These are phyloP conservation scores for Lactarius deliciosus DNA, from an alignment of 768 basidiomycete species.

Conservation along the genomic window DNA sequence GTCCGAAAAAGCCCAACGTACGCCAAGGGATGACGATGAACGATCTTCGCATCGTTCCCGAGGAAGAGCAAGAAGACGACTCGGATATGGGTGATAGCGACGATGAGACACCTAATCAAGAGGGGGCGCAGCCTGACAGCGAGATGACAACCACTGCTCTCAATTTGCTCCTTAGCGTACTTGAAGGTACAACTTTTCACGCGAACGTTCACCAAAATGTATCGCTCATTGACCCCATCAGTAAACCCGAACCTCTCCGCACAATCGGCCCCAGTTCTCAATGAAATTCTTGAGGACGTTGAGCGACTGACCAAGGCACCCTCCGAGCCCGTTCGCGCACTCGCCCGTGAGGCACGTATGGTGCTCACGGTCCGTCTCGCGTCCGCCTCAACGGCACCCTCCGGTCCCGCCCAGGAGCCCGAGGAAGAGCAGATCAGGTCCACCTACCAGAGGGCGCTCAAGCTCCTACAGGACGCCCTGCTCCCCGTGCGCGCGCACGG, in stretches of 20 bases:
- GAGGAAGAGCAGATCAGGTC: constrained; percentile 36
- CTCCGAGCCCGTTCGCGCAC: constrained; percentile 49
- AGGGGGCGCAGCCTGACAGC: constrained; percentile 44
- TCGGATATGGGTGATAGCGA: constrained; percentile 39
- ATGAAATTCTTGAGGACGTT: constrained; percentile 68
- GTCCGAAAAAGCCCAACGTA: background rate
- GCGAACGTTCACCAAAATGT: background rate
- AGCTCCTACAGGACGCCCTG: constrained; percentile 85
- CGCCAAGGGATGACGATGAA: constrained; percentile 35
- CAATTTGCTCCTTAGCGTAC: constrained; percentile 75
- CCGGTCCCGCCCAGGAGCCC: constrained; percentile 45
- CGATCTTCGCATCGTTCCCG: constrained; percentile 41
- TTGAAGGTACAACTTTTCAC: constrained; percentile 62
- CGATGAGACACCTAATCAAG: constrained; percentile 53
- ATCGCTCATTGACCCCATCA: constrained; percentile 22
- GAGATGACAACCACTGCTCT: constrained; percentile 78
- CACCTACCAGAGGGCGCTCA: constrained; percentile 83
- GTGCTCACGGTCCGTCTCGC: constrained; percentile 82
- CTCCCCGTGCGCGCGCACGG: constrained; percentile 95
- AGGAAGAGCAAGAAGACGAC: constrained; percentile 39
- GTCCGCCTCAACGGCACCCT: constrained; percentile 46
- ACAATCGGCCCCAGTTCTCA: constrained; percentile 58
- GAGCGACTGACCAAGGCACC: constrained; percentile 52
- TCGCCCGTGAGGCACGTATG: constrained; percentile 78
- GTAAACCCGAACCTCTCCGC: constrained; percentile 61